phyloP scores from a whole-genome alignment of 805 yeast genomes.

The Candida ipomoeae region DNA sequence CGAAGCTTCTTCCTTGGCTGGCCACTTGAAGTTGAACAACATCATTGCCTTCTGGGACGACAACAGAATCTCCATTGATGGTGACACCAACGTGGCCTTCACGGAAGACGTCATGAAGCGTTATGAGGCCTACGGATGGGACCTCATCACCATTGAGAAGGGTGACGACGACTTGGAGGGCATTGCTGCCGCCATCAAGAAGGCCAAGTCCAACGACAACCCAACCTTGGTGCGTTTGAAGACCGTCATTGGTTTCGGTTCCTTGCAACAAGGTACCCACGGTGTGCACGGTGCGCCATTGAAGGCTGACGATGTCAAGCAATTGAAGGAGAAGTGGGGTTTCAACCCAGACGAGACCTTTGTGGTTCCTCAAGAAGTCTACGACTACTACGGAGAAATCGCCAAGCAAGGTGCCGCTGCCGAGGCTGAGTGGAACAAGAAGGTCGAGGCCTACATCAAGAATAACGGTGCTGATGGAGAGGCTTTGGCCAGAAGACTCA shows the following conservation, averaged over 20 bases:
- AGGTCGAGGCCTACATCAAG: constrained; percentile 55
- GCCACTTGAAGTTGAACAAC: constrained; percentile 90
- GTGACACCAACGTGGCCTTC: constrained; percentile 83
- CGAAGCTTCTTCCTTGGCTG: constrained; percentile 93
- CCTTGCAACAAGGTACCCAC: constrained; percentile 78
- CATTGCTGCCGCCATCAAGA: constrained; percentile 68
- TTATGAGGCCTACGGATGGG: constrained; percentile 94
- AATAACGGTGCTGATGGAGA: constrained; percentile 77
- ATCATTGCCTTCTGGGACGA: constrained; percentile 95
- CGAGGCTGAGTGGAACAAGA: constrained; percentile 71
- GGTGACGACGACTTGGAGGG: constrained; percentile 78
- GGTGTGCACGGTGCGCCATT: constrained; percentile 95
- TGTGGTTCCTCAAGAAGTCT: constrained; percentile 78
- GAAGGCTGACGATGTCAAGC: constrained; percentile 87
- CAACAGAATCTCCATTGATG: constrained; percentile 95
- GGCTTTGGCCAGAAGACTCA: constrained; percentile 75
- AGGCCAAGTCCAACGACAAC: constrained; percentile 79
- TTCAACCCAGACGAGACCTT: constrained; percentile 83
- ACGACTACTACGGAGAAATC: constrained; percentile 58
- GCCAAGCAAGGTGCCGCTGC: constrained; percentile 59
- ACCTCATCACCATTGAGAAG: constrained; percentile 67
- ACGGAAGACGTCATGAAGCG: constrained; percentile 86
- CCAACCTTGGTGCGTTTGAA: constrained; percentile 86
- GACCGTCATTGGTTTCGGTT: constrained; percentile 95
- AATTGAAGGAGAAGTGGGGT: constrained; percentile 78